Conservation (phyloP, 257 asterid species). For the Solanum bulbocastanum region DNA sequence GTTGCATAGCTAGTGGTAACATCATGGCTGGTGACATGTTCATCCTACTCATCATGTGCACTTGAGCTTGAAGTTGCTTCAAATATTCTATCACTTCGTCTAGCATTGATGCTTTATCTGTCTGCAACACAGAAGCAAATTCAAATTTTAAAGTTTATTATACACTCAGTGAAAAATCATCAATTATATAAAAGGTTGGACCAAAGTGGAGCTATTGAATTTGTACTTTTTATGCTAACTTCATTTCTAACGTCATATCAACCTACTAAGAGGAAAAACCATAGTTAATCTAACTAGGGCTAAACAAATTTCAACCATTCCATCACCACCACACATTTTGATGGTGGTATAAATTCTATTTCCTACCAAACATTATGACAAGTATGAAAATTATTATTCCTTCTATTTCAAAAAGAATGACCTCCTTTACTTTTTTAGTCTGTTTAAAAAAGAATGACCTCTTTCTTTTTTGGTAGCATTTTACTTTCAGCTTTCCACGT, state of each 20-base stretch:
- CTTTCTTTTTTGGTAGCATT: too few relatives aligned
- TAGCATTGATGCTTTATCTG: slow-evolving; percentile 81
- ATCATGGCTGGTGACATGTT: slow-evolving; percentile 54
- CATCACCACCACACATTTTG: background rate
- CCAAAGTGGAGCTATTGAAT: background rate
- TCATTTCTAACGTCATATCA: background rate
- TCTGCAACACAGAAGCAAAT: slow-evolving; percentile 16
- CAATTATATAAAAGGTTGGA: background rate
- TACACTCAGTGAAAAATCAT: background rate
- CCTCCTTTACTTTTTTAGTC: too few relatives aligned
- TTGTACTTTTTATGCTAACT: background rate
- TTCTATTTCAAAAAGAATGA: too few relatives aligned
- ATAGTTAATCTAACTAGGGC: background rate
- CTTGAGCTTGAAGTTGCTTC: slow-evolving; percentile 67
- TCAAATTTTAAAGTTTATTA: background rate
- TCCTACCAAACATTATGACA: background rate
- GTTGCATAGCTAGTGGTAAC: slow-evolving; percentile 65
- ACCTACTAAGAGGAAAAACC: background rate
- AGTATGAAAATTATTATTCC: background rate
- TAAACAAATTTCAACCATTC: background rate
- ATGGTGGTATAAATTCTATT: background rate
- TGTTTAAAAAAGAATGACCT: too few relatives aligned
- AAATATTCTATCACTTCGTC: slow-evolving; percentile 75
- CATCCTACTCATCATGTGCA: slow-evolving; percentile 59
- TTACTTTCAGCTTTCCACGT: too few relatives aligned